A percentile compares a stretch with the other conserved stretches of the same genome.
These are phyloP conservation scores for Mesembryanthemum crystallinum DNA, from an alignment of 148 eudicot species.

Conservation along the genomic window DNA sequence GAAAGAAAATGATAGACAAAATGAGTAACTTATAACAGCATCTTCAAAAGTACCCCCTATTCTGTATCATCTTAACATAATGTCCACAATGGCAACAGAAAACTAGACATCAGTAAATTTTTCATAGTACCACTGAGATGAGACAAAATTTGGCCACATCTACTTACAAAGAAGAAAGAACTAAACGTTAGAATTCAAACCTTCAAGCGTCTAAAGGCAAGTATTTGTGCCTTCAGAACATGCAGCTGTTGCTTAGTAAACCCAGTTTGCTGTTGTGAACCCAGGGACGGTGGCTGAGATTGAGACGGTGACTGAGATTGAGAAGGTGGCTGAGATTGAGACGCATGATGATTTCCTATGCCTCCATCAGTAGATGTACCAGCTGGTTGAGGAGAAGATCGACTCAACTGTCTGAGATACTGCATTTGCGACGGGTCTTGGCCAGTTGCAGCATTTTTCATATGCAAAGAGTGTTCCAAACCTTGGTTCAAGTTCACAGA, in stretches of 20 bases:
- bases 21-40: constrained; percentile 8
- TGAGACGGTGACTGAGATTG: too few relatives aligned
- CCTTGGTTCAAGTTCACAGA: constrained; percentile 74
- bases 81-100: constrained; percentile 4
- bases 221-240: constrained; percentile 94
- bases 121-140: not conserved
- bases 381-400: constrained; percentile 54
- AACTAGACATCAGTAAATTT: not conserved
- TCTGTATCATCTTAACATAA: not conserved
- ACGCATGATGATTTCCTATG: constrained; percentile 37
- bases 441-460: constrained; percentile 42
- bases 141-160: too few relatives aligned
- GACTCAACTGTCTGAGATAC: constrained; percentile 55
- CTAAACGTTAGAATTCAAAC: constrained; percentile 35
- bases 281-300: constrained; percentile 42
- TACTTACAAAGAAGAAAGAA: constrained; percentile 11
- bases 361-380: constrained; percentile 48
- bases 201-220: constrained; percentile 92
- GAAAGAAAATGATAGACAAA: constrained; percentile 11
- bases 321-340: constrained; percentile 48
- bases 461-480: constrained; percentile 44
- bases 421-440: constrained; percentile 63
- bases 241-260: constrained; percentile 91
- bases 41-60: not conserved
- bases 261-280: constrained; percentile 42